phyloP scores from a whole-genome alignment of 441 rosid genomes.

The Biscutella auriculata region DNA sequence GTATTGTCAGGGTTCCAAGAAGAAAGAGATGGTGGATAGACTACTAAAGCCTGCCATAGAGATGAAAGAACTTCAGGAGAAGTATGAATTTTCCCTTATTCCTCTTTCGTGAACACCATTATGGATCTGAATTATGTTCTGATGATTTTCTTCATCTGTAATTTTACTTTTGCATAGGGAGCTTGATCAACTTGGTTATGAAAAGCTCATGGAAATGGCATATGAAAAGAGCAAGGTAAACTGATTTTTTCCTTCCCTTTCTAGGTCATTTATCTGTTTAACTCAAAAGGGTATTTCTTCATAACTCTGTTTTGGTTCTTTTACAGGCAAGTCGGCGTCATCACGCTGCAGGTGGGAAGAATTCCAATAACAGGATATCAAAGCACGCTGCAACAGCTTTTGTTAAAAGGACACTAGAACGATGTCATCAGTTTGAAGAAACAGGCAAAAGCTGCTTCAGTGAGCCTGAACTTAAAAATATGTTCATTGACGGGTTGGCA shows the following conservation, averaged over 20 bases:
- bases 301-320: constrained; percentile 12
- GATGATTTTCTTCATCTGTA: not conserved
- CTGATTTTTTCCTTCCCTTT: not conserved
- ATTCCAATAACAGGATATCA: constrained; percentile 65
- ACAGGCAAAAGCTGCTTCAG: constrained; percentile 82
- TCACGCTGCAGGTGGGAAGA: constrained; percentile 51
- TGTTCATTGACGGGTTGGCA: constrained; percentile 44
- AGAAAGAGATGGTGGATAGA: constrained; percentile 42
- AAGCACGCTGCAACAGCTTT: constrained; percentile 74
- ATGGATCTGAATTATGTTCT: constrained; percentile 5
- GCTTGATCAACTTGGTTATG: constrained; percentile 57
- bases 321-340: constrained; percentile 61
- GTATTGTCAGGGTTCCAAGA: constrained; percentile 52
- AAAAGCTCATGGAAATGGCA: constrained; percentile 73
- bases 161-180: constrained; percentile 39
- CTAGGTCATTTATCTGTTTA: not conserved
- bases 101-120: not conserved
- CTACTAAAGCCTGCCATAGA: constrained; percentile 48
- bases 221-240: constrained; percentile 79
- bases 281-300: not conserved
- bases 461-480: constrained; percentile 53
- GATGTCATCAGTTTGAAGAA: constrained; percentile 59
- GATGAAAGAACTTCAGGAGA: constrained; percentile 54
- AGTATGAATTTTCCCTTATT: constrained; percentile 28
- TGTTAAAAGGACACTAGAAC: constrained; percentile 59